Evolutionary conservation across 345 rosid genomes (phyloP).

Genomic region (Moringa oleifera): DNA sequence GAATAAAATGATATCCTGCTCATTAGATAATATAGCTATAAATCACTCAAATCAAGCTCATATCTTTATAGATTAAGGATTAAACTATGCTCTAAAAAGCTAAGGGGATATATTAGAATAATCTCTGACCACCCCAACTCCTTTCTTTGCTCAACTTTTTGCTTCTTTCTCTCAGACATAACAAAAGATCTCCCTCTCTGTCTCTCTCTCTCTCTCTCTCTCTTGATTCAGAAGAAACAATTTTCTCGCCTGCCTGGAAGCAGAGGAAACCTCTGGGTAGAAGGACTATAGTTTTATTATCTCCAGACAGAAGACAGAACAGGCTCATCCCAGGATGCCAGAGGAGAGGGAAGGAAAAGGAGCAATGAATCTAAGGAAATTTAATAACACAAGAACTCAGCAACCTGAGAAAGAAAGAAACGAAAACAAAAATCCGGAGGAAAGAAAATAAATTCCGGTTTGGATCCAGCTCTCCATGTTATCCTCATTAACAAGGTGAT

Average conservation of each 20-base stretch:
- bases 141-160: conserved; percentile 25
- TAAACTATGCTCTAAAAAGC: conserved; percentile 3
- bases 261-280: conserved; percentile 5
- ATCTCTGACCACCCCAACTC: conserved; percentile 18
- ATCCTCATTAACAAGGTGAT: conserved; percentile 27
- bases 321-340: too few relatives aligned
- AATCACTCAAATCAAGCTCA: background rate
- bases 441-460: conserved; percentile 18
- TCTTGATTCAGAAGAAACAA: too few relatives aligned
- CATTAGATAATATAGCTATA: conserved; percentile 4
- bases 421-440: background rate
- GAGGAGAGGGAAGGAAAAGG: too few relatives aligned
- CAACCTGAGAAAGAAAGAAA: background rate
- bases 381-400: background rate
- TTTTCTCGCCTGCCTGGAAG: too few relatives aligned
- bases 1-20: conserved; percentile 6
- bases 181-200: background rate
- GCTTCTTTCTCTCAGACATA: conserved; percentile 41
- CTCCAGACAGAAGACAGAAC: background rate
- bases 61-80: conserved; percentile 7
- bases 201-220: too few relatives aligned
- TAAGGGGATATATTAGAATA: conserved; percentile 33
- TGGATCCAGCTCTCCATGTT: conserved; percentile 31
- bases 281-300: too few relatives aligned
- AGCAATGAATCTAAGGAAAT: too few relatives aligned